These are phyloP conservation scores for Lasiosphaeria miniovina DNA, from an alignment of 495 filamentous ascomycete species.

Conservation along the genomic window DNA sequence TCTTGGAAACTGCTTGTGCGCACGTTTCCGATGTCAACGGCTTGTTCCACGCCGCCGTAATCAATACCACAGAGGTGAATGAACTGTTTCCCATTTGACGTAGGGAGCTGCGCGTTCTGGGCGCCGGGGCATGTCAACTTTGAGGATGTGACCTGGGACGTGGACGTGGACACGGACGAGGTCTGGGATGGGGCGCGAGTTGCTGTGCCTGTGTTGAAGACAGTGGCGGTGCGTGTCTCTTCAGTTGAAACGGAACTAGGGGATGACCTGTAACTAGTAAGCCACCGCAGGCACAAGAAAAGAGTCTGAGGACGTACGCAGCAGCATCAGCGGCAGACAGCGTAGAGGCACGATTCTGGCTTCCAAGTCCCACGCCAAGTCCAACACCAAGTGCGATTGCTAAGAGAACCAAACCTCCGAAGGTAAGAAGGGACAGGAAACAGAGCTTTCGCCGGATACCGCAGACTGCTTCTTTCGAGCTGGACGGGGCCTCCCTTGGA, in stretches of 20 bases:
- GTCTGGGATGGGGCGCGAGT: background rate
- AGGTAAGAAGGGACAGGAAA: constrained; percentile 11
- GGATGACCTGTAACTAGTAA: background rate
- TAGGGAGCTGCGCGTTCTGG: constrained; percentile 8
- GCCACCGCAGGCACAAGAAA: background rate
- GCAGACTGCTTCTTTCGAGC: constrained; percentile 11
- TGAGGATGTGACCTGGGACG: background rate
- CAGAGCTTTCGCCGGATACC: constrained; percentile 15
- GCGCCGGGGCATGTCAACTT: constrained; percentile 11
- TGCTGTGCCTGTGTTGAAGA: background rate
- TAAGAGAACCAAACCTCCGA: constrained; percentile 14
- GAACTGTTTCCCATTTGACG: constrained; percentile 17
- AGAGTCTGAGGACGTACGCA: background rate
- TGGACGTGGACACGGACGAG: background rate
- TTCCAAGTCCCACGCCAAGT: constrained; percentile 17
- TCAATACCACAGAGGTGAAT: constrained; percentile 22
- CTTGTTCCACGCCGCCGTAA: constrained; percentile 17
- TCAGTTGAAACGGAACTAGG: background rate
- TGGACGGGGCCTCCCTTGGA: constrained; percentile 1
- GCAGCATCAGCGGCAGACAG: background rate
- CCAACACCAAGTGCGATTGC: constrained; percentile 23
- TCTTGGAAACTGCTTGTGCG: constrained; percentile 17
- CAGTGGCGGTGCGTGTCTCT: background rate
- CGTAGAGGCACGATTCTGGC: constrained; percentile 7
- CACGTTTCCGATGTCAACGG: constrained; percentile 13